A percentile compares a stretch with the other conserved stretches of the same genome.
Evolutionary conservation across 163 green algal genomes (phyloP).

Genomic region (Chlamydomonas reinhardtii): DNA sequence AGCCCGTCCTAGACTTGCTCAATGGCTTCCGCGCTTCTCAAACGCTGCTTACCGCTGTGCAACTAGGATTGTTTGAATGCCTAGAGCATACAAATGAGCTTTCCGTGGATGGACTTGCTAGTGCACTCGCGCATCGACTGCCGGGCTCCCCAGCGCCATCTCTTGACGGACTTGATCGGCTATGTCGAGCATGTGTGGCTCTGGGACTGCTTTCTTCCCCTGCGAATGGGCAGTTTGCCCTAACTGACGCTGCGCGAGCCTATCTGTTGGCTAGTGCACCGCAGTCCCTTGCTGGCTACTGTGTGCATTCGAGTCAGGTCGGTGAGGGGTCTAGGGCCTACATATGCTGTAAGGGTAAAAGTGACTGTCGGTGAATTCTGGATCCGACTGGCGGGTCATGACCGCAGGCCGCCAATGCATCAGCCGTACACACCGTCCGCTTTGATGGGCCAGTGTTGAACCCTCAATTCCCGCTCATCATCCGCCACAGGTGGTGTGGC

Average conservation of each 20-base stretch:
- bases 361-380: no score
- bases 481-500: conserved; percentile 42
- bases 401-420: no score
- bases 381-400: no score
- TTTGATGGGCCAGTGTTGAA: no score
- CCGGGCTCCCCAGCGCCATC: no score
- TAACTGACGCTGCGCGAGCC: background rate
- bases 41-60: conserved; percentile 17
- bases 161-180: conserved; percentile 21
- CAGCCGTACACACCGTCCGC: no score
- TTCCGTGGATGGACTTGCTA: no score
- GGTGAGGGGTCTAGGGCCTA: no score
- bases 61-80: conserved; percentile 39
- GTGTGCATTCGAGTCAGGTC: conserved; percentile 24
- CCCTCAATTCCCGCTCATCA: no score
- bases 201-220: conserved; percentile 5
- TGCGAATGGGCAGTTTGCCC: background rate
- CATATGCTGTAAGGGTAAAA: no score
- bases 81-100: background rate
- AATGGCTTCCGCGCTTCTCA: conserved; percentile 37
- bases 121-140: no score
- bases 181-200: background rate
- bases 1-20: conserved; percentile 32
- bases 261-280: conserved; percentile 4
- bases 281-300: conserved; percentile 6